Evolutionary conservation across 192 early-diverging fungal genomes (phyloP).

Genomic region (Gigaspora rosea): DNA sequence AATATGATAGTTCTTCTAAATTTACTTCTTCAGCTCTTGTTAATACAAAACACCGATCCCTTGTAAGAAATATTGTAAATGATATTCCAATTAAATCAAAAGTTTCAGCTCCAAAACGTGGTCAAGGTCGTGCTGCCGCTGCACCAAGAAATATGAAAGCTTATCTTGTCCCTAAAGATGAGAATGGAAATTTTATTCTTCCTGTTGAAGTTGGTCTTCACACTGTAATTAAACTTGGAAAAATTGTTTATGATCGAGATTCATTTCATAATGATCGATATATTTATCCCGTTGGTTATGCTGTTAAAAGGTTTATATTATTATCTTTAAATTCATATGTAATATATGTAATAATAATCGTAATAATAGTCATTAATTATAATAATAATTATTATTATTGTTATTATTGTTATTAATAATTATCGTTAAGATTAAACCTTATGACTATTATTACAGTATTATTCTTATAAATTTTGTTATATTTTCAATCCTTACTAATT

Average conservation of each 20-base stretch:
- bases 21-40: too few species aligned
- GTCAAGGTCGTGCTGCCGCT: background rate
- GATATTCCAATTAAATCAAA: background rate
- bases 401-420: too few species aligned
- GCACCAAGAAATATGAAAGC: background rate
- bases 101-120: background rate
- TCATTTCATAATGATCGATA: conserved; percentile 79
- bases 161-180: conserved; percentile 35
- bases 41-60: background rate
- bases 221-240: conserved; percentile 61
- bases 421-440: background rate
- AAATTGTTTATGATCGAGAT: conserved; percentile 56
- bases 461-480: background rate
- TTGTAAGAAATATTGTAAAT: background rate
- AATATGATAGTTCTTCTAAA: too few species aligned
- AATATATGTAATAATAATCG: too few species aligned
- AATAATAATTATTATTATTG: too few species aligned
- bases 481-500: background rate
- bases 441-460: background rate
- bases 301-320: conserved; percentile 46
- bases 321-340: background rate
- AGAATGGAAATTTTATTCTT: conserved; percentile 61
- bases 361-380: too few species aligned
- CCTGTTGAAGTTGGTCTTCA: conserved; percentile 67
- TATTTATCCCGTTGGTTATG: conserved; percentile 82